Evolutionary conservation across 768 basidiomycete species (phyloP).

Genomic region (Pisolithus tinctorius): DNA sequence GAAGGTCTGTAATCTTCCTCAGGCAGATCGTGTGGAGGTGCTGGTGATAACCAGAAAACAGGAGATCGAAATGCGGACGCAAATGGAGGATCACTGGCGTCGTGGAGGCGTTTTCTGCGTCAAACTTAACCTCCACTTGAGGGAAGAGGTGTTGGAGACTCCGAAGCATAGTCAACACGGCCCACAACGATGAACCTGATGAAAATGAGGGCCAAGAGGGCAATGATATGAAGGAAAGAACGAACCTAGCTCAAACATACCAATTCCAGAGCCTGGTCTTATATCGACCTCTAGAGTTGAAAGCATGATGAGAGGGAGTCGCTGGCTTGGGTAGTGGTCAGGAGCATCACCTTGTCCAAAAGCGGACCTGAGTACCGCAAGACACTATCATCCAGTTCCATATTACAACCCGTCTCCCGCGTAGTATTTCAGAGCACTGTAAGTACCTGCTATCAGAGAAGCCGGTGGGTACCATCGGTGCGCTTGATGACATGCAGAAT

Average conservation of each 20-base stretch:
- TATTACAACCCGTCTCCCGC: too few species aligned
- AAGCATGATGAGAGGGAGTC: conserved; percentile 37
- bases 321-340: background rate
- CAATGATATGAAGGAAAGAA: background rate
- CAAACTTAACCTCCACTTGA: conserved; percentile 79
- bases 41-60: conserved; percentile 76
- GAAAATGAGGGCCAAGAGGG: background rate
- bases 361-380: too few species aligned
- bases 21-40: conserved; percentile 74
- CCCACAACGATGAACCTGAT: conserved; percentile 73
- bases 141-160: conserved; percentile 64
- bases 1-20: conserved; percentile 56
- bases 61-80: conserved; percentile 76
- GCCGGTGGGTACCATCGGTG: background rate
- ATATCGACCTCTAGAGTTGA: conserved; percentile 70
- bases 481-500: background rate
- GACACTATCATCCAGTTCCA: too few species aligned
- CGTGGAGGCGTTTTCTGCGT: conserved; percentile 59
- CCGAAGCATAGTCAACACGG: conserved; percentile 61
- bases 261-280: conserved; percentile 67
- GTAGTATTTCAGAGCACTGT: background rate
- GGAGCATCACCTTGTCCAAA: background rate
- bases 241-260: conserved; percentile 70
- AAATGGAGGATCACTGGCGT: conserved; percentile 75
- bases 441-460: background rate